Base-by-base conservation (phyloP, 73 alveolate species). In the Paramecium sexaurelia region DNA sequence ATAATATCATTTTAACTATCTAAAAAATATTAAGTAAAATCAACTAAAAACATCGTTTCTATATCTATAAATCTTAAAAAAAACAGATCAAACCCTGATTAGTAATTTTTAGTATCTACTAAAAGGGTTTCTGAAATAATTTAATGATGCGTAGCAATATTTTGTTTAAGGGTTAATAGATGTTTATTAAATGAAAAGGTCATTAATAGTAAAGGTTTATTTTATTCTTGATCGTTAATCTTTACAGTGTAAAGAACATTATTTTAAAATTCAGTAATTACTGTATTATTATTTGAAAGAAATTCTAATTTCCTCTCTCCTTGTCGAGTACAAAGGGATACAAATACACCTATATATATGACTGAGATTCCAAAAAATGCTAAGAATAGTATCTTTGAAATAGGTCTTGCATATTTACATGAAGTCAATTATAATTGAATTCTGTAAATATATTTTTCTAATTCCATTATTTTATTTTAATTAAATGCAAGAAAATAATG, bases 391-490 rank as follows among this genome's bases (percentile, higher is more conserved):
- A 1, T 56, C n/a, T 57, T 57, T 27, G 40, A 3, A 8, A 8
- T 2, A 35, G n/a, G 10, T 33, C 55, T 78, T 0, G n/a, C 55
- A 19, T 40, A 37, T 40, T 43, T 37, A 6, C 55, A 39, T 13
- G 55, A 20, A 8, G n/a, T 24, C 24, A 78, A 24, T 7, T 17
- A 29, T 7, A 41, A 32, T n/a, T 78, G 75, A n/a, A 78, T 11
- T 78, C 22, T 78, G 27, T 78, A 78, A 11, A 78, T 22, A 41
- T 56, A 7, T 78, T 78, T 78, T 17, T 78, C 75, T 19, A 78
- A 41, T 78, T 78, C 90, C 90, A 78, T 78, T 41, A 78, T 29
- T 61, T 22, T 61, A 61, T 29, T 61, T 61, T 61, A 61, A 61
- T 61, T 61, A 51, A 61, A 61, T 61, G 83, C 17, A 61, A 61